Evolutionary conservation across 108 stramenopile genomes (phyloP).

Genomic region (Fistulifera pelliculosa): DNA sequence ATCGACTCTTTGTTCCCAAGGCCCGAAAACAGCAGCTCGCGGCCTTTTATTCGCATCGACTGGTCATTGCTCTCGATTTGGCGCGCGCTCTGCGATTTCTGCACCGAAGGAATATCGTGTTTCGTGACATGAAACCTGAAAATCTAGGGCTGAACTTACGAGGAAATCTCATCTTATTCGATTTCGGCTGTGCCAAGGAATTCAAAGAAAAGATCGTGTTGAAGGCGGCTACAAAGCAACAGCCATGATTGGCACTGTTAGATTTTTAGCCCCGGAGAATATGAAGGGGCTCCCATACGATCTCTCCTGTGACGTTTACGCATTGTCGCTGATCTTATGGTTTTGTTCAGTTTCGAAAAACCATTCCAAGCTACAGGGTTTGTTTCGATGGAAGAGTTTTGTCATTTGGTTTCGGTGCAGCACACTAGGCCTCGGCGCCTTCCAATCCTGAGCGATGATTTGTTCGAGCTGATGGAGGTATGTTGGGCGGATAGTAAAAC

Average conservation of each 20-base stretch:
- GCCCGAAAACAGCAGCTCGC: constrained; percentile 2
- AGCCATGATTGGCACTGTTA: neutral
- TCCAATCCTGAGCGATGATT: no score
- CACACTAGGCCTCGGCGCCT: no score
- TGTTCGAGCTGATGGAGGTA: no score
- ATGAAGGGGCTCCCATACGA: constrained; percentile 51
- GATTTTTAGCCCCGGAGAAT: constrained; percentile 37
- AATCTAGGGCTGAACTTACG: constrained; percentile 29
- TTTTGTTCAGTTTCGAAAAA: constrained; percentile 2
- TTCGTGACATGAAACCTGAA: constrained; percentile 61
- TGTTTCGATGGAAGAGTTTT: no score
- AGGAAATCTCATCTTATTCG: constrained; percentile 4
- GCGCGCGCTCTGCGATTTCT: constrained; percentile 56
- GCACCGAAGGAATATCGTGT: constrained; percentile 48
- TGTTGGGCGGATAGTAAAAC: no score
- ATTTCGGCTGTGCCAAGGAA: constrained; percentile 38
- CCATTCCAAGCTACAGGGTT: neutral
- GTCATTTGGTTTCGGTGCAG: no score
- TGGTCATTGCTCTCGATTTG: constrained; percentile 27
- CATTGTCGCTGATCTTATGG: constrained; percentile 66
- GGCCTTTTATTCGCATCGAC: constrained; percentile 9
- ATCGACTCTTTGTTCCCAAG: neutral
- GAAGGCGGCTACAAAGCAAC: constrained; percentile 77
- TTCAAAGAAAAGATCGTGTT: constrained; percentile 48
- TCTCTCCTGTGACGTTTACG: constrained; percentile 55